These are phyloP conservation scores for Inosperma sp. DNA, from an alignment of 768 basidiomycete genomes.

Conservation along the genomic window DNA sequence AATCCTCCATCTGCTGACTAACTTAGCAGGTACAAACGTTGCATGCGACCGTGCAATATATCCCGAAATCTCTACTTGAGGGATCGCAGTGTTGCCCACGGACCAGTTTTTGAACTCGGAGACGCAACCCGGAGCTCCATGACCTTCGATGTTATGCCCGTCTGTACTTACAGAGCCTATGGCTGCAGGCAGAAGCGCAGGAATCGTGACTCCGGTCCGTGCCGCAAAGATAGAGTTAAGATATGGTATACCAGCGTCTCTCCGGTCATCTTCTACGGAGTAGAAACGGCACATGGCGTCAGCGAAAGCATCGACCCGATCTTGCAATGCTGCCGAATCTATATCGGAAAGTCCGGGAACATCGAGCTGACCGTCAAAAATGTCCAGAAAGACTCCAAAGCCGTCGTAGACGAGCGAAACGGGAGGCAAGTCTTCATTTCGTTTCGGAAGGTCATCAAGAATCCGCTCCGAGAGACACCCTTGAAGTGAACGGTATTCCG, in stretches of 20 bases:
- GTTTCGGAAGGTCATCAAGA: constrained; percentile 16
- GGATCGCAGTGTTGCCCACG: not conserved
- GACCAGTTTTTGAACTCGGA: not conserved
- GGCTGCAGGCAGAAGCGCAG: not conserved
- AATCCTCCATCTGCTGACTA: constrained; percentile 11
- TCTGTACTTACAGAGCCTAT: not conserved
- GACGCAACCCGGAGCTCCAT: not conserved
- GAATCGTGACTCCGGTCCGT: not conserved
- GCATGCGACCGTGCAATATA: not conserved
- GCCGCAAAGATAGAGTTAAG: not conserved
- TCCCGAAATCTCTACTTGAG: not conserved
- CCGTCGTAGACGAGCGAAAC: not conserved
- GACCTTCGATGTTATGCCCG: not conserved
- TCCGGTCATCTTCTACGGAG: constrained; percentile 8
- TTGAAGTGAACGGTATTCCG: constrained; percentile 1
- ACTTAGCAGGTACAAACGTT: constrained; percentile 1
- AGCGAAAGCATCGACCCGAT: constrained; percentile 11
- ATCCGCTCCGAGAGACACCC: constrained; percentile 11
- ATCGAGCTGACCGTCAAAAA: constrained; percentile 9
- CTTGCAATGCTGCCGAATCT: constrained; percentile 5
- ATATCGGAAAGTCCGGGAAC: constrained; percentile 6
- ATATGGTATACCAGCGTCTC: constrained; percentile 5
- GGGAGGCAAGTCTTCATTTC: not conserved
- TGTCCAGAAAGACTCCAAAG: not conserved
- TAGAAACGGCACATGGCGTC: constrained; percentile 17